Evolutionary conservation across 2,329 filamentous ascomycete genomes (phyloP).

Genomic region (Diplocarpon rosae): DNA sequence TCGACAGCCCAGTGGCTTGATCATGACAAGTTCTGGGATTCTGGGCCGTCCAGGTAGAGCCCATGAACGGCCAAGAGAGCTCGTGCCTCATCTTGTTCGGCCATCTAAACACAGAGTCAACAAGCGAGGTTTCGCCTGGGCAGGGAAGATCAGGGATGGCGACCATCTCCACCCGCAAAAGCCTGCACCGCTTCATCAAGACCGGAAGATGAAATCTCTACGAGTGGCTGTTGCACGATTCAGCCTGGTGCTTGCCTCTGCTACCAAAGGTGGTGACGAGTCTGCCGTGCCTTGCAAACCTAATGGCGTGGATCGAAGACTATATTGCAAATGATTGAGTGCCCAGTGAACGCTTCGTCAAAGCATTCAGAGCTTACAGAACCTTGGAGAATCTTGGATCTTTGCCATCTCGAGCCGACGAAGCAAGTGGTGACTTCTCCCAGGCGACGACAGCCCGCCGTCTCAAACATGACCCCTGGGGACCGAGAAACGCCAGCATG

Average conservation of each 20-base stretch:
- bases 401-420: conserved; percentile 7
- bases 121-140: conserved; percentile 6
- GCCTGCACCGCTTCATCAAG: neutral
- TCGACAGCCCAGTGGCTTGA: conserved; percentile 11
- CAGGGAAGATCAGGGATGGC: neutral
- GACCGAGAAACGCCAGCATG: conserved; percentile 24
- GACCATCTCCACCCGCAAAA: conserved; percentile 1
- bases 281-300: too few species aligned
- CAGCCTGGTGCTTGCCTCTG: neutral
- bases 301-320: too few species aligned
- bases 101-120: conserved; percentile 1
- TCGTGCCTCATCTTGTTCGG: conserved; percentile 3
- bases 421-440: conserved; percentile 10
- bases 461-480: conserved; percentile 14
- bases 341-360: too few species aligned
- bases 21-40: neutral
- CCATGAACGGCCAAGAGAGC: neutral
- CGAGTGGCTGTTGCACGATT: conserved; percentile 8
- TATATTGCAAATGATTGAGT: too few species aligned
- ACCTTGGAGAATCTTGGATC: neutral
- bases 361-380: too few species aligned
- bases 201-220: conserved; percentile 9
- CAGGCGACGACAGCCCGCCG: conserved; percentile 17
- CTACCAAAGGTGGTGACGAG: neutral
- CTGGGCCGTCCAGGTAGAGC: neutral